phyloP scores from a whole-genome alignment of 2,329 filamentous ascomycete species.

The Diaporthe ilicicola region DNA sequence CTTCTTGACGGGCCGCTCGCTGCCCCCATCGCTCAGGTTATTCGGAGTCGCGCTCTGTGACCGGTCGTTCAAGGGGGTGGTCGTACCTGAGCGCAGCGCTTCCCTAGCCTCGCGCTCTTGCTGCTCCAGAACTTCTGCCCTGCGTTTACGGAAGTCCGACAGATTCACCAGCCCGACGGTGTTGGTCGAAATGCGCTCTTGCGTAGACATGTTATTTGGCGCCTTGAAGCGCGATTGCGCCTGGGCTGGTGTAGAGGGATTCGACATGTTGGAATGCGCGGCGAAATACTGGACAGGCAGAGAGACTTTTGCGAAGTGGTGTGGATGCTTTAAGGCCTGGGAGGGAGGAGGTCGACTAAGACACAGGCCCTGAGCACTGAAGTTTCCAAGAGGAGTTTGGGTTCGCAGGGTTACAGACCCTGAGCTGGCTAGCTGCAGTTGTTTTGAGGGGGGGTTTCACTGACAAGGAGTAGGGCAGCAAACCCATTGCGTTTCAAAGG shows the following conservation, averaged over 20 bases:
- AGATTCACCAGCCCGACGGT: constrained; percentile 92
- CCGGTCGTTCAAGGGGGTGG: constrained; percentile 47
- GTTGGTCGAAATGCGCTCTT: constrained; percentile 83
- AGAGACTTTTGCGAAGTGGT: background rate
- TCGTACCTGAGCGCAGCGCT: constrained; percentile 58
- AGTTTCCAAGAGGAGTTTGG: background rate
- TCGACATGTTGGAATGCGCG: constrained; percentile 47
- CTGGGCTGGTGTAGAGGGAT: constrained; percentile 38
- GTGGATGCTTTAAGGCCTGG: background rate
- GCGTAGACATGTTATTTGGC: constrained; percentile 74
- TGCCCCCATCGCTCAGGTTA: constrained; percentile 45
- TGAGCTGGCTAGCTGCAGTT: background rate
- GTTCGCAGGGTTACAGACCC: background rate
- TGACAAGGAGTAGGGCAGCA: too few species aligned
- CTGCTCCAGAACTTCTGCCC: constrained; percentile 91
- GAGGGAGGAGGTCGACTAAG: background rate
- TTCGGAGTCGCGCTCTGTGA: constrained; percentile 59
- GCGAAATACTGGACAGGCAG: background rate
- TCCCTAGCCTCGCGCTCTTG: constrained; percentile 84
- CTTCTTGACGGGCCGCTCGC: constrained; percentile 45
- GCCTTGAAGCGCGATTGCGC: constrained; percentile 72
- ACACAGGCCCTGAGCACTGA: background rate
- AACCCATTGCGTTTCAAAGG: background rate
- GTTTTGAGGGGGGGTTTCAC: background rate
- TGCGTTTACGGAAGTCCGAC: constrained; percentile 94